Evolutionary conservation across 108 stramenopile genomes (phyloP).

Genomic region (Fragilariopsis cylindrus): DNA sequence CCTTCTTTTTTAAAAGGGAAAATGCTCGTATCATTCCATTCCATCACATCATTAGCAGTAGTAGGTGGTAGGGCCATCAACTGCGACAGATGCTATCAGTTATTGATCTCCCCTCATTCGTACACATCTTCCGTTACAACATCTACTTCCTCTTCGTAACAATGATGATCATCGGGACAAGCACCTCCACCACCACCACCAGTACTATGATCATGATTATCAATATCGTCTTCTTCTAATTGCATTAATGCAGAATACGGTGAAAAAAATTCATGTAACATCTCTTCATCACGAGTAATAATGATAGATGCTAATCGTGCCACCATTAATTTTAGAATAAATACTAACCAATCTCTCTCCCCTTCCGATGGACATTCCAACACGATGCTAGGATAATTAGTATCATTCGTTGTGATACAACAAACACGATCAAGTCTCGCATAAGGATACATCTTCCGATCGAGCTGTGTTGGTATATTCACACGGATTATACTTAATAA

Average conservation of each 20-base stretch:
- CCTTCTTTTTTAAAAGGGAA: no score
- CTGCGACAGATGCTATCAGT: no score
- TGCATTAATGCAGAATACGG: conserved; percentile 39
- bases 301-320: conserved; percentile 45
- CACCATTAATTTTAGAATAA: conserved; percentile 35
- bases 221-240: conserved; percentile 13
- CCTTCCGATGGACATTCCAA: conserved; percentile 27
- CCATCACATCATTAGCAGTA: no score
- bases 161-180: no score
- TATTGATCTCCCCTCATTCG: no score
- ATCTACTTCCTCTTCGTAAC: no score
- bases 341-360: conserved; percentile 34
- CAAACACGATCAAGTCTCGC: conserved; percentile 30
- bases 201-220: no score
- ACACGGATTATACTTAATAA: conserved; percentile 42
- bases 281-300: conserved; percentile 45
- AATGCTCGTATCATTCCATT: no score
- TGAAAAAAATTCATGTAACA: conserved; percentile 50
- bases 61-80: no score
- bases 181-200: no score
- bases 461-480: conserved; percentile 17
- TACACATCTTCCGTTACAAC: no score
- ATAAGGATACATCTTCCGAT: conserved; percentile 40
- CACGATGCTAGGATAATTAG: conserved; percentile 26
- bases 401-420: conserved; percentile 39